A percentile compares a stretch with the other conserved stretches of the same genome.
Conservation (phyloP, 257 asterid species). For the Coffea canephora region DNA sequence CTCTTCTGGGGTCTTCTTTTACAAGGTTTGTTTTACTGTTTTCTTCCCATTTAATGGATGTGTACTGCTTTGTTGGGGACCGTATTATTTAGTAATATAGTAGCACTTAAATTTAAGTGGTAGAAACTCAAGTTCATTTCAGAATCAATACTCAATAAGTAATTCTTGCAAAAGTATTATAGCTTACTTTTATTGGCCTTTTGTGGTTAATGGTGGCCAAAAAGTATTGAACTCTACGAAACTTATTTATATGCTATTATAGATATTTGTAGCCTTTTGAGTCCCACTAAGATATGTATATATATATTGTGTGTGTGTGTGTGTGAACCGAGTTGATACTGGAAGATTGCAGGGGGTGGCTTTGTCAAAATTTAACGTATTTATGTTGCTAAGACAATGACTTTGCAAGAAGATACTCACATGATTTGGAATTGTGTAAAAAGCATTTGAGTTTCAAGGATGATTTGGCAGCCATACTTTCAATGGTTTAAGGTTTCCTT, state of each 20-base stretch:
- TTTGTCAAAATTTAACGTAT: too few relatives aligned
- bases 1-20: slow-evolving; percentile 78
- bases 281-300: neutral
- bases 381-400: too few relatives aligned
- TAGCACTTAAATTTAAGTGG: neutral
- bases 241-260: neutral
- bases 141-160: neutral
- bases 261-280: neutral
- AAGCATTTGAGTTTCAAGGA: neutral
- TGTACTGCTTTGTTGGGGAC: neutral
- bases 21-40: slow-evolving; percentile 48
- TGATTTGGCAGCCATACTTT: neutral
- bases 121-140: neutral
- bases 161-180: neutral
- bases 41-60: neutral
- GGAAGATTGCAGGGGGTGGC: neutral
- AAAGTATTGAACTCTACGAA: neutral
- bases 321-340: neutral
- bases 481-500: neutral
- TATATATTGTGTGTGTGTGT: too few relatives aligned
- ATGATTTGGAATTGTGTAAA: neutral
- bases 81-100: neutral
- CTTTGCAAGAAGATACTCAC: neutral
- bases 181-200: neutral
- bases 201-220: neutral